Evolutionary conservation across 768 basidiomycete species (phyloP), one percentile per base, ranked within the genome.

Genomic region (Clavulina sp.): DNA sequence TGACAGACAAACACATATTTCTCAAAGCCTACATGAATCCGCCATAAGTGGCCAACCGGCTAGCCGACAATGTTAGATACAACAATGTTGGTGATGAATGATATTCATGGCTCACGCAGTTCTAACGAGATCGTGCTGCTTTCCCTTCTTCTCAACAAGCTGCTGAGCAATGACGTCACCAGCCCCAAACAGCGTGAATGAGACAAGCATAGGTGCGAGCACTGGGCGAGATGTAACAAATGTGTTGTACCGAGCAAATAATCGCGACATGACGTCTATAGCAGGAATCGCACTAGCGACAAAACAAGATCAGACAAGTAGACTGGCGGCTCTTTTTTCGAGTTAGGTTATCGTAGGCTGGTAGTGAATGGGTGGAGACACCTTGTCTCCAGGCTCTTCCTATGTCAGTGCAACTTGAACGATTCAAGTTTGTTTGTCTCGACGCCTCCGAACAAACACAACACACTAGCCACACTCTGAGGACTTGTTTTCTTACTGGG

Each of bases 101-200:
- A n/a, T n/a, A n/a, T n/a, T n/a, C n/a, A n/a, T n/a, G n/a, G 30
- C 53, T 41, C 41, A 54, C 53, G 31, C 19, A 7, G 53, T 54
- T 41, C 53, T 31, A 19, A 53, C 26, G 30, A 34, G 46, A 38
- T 95, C 88, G 60, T 93, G 88, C 2, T 78, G 63, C 50, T 60
- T 68, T 4, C 86, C 84, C 57, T 69, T 74, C 59, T 69, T 70
- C 61, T 92, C 91, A 19, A 92, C 73, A 1, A 68, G 73, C 64
- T 93, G 91, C 64, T 95, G 89, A 0, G 89, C 89, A 40, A 92
- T 73, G 1, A 89, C 59, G 61, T 88, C 86, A 21, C 83, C 84
- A 4, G 73, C 68, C 41, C 81, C 79, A 56, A 86, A 87, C 5
- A 87, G 49, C 5, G 52, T 46, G 24, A 46, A 54, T 21, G 53